These are phyloP conservation scores for Suillus discolor DNA, from an alignment of 768 basidiomycete genomes.

Conservation along the genomic window DNA sequence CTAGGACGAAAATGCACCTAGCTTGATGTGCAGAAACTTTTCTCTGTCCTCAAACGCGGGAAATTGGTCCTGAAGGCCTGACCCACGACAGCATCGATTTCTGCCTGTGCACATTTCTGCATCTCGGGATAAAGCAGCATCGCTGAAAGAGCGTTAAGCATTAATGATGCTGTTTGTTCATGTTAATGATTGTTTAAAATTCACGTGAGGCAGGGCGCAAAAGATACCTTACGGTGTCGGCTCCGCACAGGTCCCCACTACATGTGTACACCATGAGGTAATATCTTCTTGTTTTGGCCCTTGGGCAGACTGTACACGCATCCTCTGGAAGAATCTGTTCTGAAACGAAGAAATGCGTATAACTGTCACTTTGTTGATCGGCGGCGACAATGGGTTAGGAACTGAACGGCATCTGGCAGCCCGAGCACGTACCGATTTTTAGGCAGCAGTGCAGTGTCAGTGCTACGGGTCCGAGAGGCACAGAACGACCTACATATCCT, in stretches of 20 bases:
- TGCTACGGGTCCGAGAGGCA: too few relatives aligned
- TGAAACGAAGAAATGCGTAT: neutral
- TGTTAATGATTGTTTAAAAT: neutral
- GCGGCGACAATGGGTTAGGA: neutral
- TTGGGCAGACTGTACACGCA: neutral
- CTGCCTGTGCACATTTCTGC: constrained; percentile 27
- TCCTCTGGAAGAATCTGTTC: neutral
- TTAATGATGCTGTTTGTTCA: neutral
- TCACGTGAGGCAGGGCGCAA: neutral
- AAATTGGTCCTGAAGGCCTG: constrained; percentile 13
- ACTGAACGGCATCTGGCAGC: too few relatives aligned
- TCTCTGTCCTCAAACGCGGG: constrained; percentile 27
- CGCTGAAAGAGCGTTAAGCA: constrained; percentile 17
- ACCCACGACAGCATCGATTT: constrained; percentile 31
- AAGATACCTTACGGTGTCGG: constrained; percentile 24
- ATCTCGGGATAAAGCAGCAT: constrained; percentile 31
- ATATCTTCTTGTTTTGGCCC: constrained; percentile 15
- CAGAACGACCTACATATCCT: too few relatives aligned
- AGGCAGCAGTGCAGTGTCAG: too few relatives aligned
- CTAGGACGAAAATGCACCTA: too few relatives aligned
- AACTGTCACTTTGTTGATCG: neutral
- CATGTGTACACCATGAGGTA: neutral
- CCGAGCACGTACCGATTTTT: too few relatives aligned
- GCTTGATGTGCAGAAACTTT: constrained; percentile 22
- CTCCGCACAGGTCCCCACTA: constrained; percentile 17